Base-by-base conservation (phyloP, 2,329 filamentous ascomycete genomes). In the Clarireedia homoeocarpa region DNA sequence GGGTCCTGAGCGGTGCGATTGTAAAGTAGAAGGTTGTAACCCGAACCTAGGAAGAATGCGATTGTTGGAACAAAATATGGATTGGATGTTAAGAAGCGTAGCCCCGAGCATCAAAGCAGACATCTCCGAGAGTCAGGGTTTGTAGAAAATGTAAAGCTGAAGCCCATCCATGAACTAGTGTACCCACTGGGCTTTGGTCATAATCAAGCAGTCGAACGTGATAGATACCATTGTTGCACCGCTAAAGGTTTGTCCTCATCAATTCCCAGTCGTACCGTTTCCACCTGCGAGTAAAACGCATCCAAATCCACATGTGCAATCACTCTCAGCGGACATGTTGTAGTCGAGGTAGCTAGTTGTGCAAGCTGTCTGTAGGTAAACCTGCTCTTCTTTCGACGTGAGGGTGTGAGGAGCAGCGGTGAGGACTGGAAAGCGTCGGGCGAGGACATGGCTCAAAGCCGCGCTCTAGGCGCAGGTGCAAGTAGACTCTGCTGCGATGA, bases 261-360 rank as follows among this genome's bases (percentile, higher is more conserved):
- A 10, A 88, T 75, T 12, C 84, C 85, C 46, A 97, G 78, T 6
- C 94, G 84, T 9, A 96, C 84, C 80, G 91, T 95, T 73, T 99
- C 94, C 69, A 91, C 96, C 75, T 99, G 94, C 3, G 88, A 88
- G 71, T 99, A 99, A 73, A 99, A 99, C 40, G 92, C 92, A 80
- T 99, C 94, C 58, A 99, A 84, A 67, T 99, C 94, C 61, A 97
- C 84, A 70, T 96, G 91, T 6, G 90, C 89, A 63, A 96, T 83
- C 27, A 95, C 88, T 47, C 94, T 85, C 38, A 99, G 77, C 1
- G 92, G 92, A 51, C 83, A 90, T 7, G 83, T 82, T 0, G 85
- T 77, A 36, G 82, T 84, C 62, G 81, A 90, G 9, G 84, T 79
- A 6, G 85, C 82, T 56, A 97, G 81, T 61, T 91, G 85, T 36